Base-by-base conservation (phyloP, 345 rosid species). In the Ceriops tagal region DNA sequence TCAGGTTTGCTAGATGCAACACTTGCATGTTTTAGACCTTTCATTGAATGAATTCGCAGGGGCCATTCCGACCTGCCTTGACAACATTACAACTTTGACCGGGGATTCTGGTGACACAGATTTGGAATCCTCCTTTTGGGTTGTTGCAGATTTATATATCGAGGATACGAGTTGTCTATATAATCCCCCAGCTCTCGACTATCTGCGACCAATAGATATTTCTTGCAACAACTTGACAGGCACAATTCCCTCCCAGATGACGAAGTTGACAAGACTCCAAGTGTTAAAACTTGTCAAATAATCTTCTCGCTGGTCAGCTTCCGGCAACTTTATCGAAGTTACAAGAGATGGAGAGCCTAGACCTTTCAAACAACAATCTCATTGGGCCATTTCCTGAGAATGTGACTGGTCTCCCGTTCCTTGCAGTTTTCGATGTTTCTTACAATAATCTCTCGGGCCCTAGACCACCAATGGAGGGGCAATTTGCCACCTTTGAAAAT, bases 401-500 rank as follows among this genome's bases (percentile, higher is more conserved):
- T 16, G 53, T 70, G 4, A 32, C 18, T 1, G 5, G 0, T 5
- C 21, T 65, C 10, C 0, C 0, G 0, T 60, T 1, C 7, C 63
- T 75, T 24, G 0, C 0, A 2, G 0, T 0, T 21, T 70, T 75
- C 0, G 4, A 65, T 11, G 67, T 70, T 53, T 60, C 74, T 3
- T 70, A 26, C 67, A 70, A 75, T 51, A 70, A 70, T 31, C 71
- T 70, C 2, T 58, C 71, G 6, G 79, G 74, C 18, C 22, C 18
- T 26, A 30, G 30, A 69, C 74, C 71, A 69, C 74, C 71, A 39
- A 7, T 1, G 58, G 11, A 0, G 15, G 0, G 0, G 21, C 70
- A 65, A 27, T 65, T 72, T 16, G 7, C 0, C 0, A 59, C 60
- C 24, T 65, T 72, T 35, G 4, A 0, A 0, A 1, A 1, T 2